Base-by-base conservation (phyloP, 305 asterid species). In the Fraxinus paxiana region DNA sequence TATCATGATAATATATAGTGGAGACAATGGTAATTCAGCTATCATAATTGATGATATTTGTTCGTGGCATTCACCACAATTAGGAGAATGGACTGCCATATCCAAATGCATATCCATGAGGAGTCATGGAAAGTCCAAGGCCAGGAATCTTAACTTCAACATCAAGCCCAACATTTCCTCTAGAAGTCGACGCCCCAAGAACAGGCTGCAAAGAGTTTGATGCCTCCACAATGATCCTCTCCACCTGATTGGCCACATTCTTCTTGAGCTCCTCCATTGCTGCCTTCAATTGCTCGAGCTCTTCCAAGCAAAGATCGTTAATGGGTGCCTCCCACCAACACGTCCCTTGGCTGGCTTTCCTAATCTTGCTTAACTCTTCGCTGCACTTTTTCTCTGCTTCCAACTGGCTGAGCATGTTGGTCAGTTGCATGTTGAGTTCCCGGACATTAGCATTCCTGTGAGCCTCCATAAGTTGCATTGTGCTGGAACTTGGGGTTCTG, bases 261-360 rank as follows among this genome's bases (percentile, higher is more conserved):
- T 31, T 79, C 75, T 83, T 87, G 63, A 87, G 59, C 73, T 87
- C 89, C 24, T 87, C 90, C 89, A 88, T 85, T 1, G 87, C 90
- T 26, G 67, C 84, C 83, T 82, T 82, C 78, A 85, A 34, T 59
- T 85, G 88, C 72, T 82, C 88, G 48, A 88, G 85, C 76, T 88
- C 87, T 28, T 17, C 75, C 43, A 76, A 7, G 1, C 84, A 75
- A 65, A 85, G 80, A 22, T 82, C 83, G 28, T 30, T 13, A 13
- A 83, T 18, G 3, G 89, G 89, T 28, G 83, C 82, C 87, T 83
- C 90, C 91, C 89, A 86, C 89, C 91, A 86, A 51, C 83, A 69
- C 59, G 61, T 80, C 0, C 76, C 83, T 4, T 56, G 77, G 26
- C 59, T 61, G 7, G 37, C 83, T 24, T 77, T 75, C 51, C 86